phyloP scores from a whole-genome alignment of 352 stramenopile genomes.

The Pythium monospermum region DNA sequence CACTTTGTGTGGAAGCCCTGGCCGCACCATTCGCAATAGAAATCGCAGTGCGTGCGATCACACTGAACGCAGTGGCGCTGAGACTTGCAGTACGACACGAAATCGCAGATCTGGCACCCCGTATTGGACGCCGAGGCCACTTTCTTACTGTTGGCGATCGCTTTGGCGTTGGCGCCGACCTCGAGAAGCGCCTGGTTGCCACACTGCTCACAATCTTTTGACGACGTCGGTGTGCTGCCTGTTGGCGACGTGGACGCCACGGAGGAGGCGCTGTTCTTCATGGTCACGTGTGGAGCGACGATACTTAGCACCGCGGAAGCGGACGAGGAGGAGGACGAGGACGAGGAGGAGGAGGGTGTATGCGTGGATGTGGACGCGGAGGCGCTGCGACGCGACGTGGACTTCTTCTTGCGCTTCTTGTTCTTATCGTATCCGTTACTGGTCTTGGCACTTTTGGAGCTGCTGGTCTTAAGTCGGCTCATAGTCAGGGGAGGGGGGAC shows the following conservation, averaged over 20 bases:
- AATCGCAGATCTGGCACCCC: constrained; percentile 80
- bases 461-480: constrained; percentile 25
- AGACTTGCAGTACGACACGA: constrained; percentile 62
- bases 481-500: constrained; percentile 11
- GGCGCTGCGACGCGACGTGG: constrained; percentile 7
- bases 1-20: constrained; percentile 77
- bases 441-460: constrained; percentile 17
- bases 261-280: constrained; percentile 17
- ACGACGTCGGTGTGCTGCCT: constrained; percentile 27
- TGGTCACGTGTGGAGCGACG: constrained; percentile 1
- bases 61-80: constrained; percentile 68
- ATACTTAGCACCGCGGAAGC: constrained; percentile 3
- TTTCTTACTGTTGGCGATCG: constrained; percentile 47
- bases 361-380: constrained; percentile 8
- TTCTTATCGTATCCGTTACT: constrained; percentile 13
- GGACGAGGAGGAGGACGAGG: constrained; percentile 20
- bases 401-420: constrained; percentile 28
- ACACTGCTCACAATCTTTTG: constrained; percentile 52
- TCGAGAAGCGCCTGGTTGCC: constrained; percentile 31
- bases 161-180: constrained; percentile 31
- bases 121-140: constrained; percentile 22
- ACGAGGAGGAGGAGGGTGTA: constrained; percentile 12
- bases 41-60: constrained; percentile 49
- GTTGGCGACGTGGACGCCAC: constrained; percentile 21
- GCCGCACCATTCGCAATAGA: constrained; percentile 85